These are phyloP conservation scores for Macrotyloma uniflorum DNA, from an alignment of 306 rosid species.

Conservation along the genomic window DNA sequence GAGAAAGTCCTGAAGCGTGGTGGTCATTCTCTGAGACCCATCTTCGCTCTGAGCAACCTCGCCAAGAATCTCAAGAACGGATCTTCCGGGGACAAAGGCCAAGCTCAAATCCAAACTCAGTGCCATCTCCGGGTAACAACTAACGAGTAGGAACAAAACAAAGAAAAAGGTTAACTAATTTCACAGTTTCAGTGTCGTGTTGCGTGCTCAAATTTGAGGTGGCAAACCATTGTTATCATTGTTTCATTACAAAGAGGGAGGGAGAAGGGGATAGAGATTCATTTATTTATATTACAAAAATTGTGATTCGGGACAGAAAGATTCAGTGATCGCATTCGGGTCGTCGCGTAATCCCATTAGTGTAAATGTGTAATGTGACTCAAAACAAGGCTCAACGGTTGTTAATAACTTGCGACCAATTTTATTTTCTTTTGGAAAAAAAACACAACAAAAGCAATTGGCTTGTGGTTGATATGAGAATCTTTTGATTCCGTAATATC, in stretches of 20 bases:
- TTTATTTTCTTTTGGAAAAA: neutral
- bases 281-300: conserved; percentile 31
- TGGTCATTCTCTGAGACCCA: conserved; percentile 36
- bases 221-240: neutral
- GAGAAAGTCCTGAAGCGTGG: conserved; percentile 52
- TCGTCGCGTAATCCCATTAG: conserved; percentile 62
- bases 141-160: neutral
- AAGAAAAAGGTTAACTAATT: neutral
- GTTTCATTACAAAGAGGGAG: neutral
- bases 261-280: conserved; percentile 32
- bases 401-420: neutral
- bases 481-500: conserved; percentile 51
- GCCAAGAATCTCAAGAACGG: conserved; percentile 47
- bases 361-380: conserved; percentile 8
- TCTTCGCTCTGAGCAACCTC: conserved; percentile 46
- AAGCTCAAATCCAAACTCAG: conserved; percentile 59
- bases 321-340: conserved; percentile 54
- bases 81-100: conserved; percentile 48
- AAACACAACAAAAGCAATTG: neutral
- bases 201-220: neutral
- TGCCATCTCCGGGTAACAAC: conserved; percentile 44
- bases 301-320: conserved; percentile 61
- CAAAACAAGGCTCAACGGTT: neutral
- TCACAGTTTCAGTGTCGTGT: neutral
- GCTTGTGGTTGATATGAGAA: conserved; percentile 35